These are phyloP conservation scores for Talaromyces sp. DNA, from an alignment of 2,329 filamentous ascomycete genomes.

Conservation along the genomic window DNA sequence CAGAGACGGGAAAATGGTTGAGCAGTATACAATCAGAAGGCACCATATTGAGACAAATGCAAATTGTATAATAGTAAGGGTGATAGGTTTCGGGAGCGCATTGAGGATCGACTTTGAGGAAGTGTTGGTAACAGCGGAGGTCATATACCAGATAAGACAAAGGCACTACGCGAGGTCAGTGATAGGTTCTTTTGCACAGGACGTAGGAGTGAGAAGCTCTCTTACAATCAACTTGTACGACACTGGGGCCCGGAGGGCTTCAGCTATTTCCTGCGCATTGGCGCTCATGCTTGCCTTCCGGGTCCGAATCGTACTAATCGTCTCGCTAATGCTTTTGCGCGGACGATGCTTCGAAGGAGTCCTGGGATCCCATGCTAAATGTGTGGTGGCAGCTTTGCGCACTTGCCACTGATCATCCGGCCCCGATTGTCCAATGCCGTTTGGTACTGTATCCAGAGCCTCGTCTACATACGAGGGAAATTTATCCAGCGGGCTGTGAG, in stretches of 20 bases:
- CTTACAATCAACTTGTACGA: conserved; percentile 82
- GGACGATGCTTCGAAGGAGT: conserved; percentile 52
- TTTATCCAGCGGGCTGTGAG: conserved; percentile 36
- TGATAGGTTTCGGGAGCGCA: conserved; percentile 83
- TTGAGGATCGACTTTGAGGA: conserved; percentile 97
- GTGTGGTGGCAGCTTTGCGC: conserved; percentile 44
- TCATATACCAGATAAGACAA: conserved; percentile 89
- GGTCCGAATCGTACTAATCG: conserved; percentile 74
- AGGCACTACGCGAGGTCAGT: conserved; percentile 56
- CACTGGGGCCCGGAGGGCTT: conserved; percentile 82
- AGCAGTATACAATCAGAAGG: conserved; percentile 69
- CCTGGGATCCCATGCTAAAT: conserved; percentile 35
- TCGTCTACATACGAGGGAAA: conserved; percentile 40
- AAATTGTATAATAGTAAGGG: conserved; percentile 89
- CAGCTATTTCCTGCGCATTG: conserved; percentile 88
- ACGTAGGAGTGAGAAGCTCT: conserved; percentile 4
- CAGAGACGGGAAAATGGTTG: conserved; percentile 65
- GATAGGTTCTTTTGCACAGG: conserved; percentile 10
- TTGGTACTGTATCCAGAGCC: conserved; percentile 19
- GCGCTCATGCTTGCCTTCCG: conserved; percentile 82
- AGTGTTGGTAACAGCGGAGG: conserved; percentile 92
- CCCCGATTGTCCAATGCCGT: conserved; percentile 22
- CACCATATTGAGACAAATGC: conserved; percentile 87
- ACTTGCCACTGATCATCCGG: conserved; percentile 56
- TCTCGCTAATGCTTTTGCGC: conserved; percentile 85